phyloP scores from a whole-genome alignment of 306 rosid species.

The Corylus americana region DNA sequence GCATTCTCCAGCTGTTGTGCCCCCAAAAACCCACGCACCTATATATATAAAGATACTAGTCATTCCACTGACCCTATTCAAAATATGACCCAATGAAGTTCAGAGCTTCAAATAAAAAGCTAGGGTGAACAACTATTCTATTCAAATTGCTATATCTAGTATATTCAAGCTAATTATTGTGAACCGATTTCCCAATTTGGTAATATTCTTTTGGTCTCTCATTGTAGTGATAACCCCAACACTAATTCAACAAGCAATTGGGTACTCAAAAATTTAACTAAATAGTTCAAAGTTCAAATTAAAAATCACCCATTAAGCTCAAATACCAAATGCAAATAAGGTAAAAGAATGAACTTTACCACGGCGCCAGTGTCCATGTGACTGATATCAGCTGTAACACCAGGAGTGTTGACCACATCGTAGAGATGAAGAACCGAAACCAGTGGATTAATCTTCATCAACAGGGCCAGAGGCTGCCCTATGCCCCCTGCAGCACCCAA shows the following conservation, averaged over 20 bases:
- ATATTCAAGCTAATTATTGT: not conserved
- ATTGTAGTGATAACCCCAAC: not conserved
- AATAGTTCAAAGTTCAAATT: not conserved
- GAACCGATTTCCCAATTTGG: not conserved
- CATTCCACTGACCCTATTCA: not conserved
- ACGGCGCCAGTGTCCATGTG: conserved; percentile 98
- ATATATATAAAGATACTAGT: conserved; percentile 11
- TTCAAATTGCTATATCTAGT: not conserved
- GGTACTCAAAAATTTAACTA: not conserved
- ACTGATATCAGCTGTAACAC: conserved; percentile 93
- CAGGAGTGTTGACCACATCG: conserved; percentile 92
- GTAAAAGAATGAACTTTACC: conserved; percentile 45
- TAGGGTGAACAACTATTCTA: not conserved
- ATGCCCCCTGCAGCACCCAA: conserved; percentile 97
- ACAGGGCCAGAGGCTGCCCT: conserved; percentile 86
- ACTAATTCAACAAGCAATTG: not conserved
- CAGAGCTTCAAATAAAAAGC: not conserved
- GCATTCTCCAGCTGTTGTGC: conserved; percentile 83
- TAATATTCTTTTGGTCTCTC: not conserved
- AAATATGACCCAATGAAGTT: not conserved
- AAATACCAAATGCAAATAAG: not conserved
- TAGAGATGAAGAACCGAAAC: conserved; percentile 96
- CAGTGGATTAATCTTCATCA: conserved; percentile 90
- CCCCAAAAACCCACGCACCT: conserved; percentile 93
- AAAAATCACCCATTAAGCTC: not conserved